phyloP scores from a whole-genome alignment of 352 stramenopile species.

The Phytophthora pluvialis region DNA sequence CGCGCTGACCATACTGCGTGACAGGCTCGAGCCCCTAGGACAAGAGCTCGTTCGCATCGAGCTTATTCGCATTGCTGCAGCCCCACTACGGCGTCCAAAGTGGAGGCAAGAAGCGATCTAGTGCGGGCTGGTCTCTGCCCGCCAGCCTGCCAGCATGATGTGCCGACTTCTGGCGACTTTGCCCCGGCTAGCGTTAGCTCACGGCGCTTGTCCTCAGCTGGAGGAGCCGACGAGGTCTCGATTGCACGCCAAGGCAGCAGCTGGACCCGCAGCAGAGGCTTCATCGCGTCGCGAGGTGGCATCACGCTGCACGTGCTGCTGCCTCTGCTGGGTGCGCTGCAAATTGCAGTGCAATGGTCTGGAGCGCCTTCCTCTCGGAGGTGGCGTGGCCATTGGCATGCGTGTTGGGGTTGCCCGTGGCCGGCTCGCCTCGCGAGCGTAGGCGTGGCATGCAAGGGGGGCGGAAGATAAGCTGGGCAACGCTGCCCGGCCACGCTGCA shows the following conservation, averaged over 20 bases:
- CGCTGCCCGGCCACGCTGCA: slow-evolving; percentile 14
- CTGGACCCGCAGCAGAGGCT: slow-evolving; percentile 17
- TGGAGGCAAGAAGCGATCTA: slow-evolving; percentile 2
- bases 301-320: slow-evolving; percentile 6
- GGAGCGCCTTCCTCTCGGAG: too few relatives aligned
- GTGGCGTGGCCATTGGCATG: neutral
- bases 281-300: slow-evolving; percentile 24
- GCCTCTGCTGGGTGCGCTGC: neutral
- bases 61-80: neutral
- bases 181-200: slow-evolving; percentile 34
- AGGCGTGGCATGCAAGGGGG: slow-evolving; percentile 28
- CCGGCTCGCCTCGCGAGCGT: slow-evolving; percentile 1
- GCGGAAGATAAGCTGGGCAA: slow-evolving; percentile 32
- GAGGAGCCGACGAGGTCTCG: slow-evolving; percentile 15
- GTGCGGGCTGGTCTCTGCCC: slow-evolving; percentile 19
- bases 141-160: slow-evolving; percentile 19
- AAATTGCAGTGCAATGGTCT: neutral
- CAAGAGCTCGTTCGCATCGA: too few relatives aligned
- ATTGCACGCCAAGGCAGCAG: slow-evolving; percentile 17
- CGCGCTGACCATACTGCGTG: slow-evolving; percentile 2
- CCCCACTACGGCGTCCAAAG: neutral
- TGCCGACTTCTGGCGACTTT: slow-evolving; percentile 27
- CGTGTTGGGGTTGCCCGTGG: neutral
- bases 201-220: slow-evolving; percentile 14
- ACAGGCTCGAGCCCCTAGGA: too few relatives aligned